Evolutionary conservation across 208 protist genomes (phyloP), one percentile per base, ranked within the genome.

Genomic region (Trichomonas gallinae): DNA sequence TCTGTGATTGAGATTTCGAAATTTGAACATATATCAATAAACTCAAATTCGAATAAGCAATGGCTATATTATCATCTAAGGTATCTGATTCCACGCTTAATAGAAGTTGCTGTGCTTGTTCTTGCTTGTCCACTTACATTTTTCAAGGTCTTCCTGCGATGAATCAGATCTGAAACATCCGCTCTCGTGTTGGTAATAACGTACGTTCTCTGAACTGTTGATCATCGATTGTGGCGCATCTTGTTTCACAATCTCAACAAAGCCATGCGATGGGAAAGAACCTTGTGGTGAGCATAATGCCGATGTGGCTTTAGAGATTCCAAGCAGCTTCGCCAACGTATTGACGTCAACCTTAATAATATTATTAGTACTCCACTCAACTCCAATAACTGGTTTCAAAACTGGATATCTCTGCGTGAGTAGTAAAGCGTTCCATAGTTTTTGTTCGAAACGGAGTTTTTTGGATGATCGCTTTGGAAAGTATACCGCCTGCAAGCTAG

Each of bases 381-480:
- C 87, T 17, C 87, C 87, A 38, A 93, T 17, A 6, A 93, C 11
- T 15, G 0, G 26, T 34, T 42, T 58, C 0, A 93, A 38, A 17
- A 9, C 8, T 93, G 87, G 87, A 36, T 93, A 93, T 38, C 15
- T 51, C 46, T 93, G 42, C 6, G 87, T 42, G 0, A 93, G 40
- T 11, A 26, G n/a, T 38, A 93, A 51, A 17, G 87, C 87, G n/a
- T 93, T 93, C 87, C 87, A 93, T 38, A 93, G 44, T 42, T 93
- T 93, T 34, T 93, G 44, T 51, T 93, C 87, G 46, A 93, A 93
- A 13, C 87, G 42, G 0, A 93, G 44, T 10, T 93, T 93, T 93
- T 93, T 93, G 8, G 87, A 44, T 21, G 87, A 93, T 93, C 87
- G 44, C 87, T 93, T 93, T 34, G 87, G 45, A 36, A 93, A 89